phyloP scores from a whole-genome alignment of 192 early-diverging fungal species.

The Radiomyces spectabilis region DNA sequence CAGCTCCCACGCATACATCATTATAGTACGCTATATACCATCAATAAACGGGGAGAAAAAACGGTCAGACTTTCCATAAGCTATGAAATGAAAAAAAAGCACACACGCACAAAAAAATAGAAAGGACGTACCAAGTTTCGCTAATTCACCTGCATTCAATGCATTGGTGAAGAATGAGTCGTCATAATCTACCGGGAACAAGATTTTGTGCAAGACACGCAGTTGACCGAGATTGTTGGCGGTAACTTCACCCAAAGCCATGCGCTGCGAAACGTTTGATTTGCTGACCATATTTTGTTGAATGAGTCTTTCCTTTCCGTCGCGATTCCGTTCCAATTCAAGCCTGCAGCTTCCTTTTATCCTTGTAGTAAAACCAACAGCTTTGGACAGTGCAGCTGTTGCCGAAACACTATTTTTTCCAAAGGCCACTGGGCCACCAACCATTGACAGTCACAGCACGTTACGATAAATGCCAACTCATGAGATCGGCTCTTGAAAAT shows the following conservation, averaged over 20 bases:
- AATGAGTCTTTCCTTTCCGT: no score
- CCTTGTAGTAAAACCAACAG: no score
- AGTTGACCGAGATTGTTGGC: constrained; percentile 60
- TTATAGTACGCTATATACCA: constrained; percentile 53
- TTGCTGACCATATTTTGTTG: no score
- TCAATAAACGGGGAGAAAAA: background rate
- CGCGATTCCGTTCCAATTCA: no score
- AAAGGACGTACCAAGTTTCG: constrained; percentile 49
- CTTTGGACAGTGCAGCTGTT: no score
- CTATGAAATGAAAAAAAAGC: background rate
- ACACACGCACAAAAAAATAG: background rate
- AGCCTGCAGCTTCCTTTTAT: no score
- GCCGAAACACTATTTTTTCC: no score
- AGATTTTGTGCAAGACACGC: constrained; percentile 60
- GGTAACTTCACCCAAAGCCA: constrained; percentile 46
- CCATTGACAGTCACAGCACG: no score
- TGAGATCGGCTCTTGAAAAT: no score
- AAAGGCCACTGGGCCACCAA: no score
- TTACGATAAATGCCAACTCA: no score
- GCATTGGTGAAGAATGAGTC: constrained; percentile 73
- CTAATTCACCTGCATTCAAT: constrained; percentile 57
- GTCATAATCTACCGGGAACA: constrained; percentile 87
- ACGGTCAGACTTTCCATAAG: background rate
- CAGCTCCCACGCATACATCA: constrained; percentile 67
- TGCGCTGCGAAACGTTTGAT: constrained; percentile 8